Evolutionary conservation across 2,329 filamentous ascomycete genomes (phyloP), one percentile per base, ranked within the genome.

Genomic region (Aspergillus eucalypticola): DNA sequence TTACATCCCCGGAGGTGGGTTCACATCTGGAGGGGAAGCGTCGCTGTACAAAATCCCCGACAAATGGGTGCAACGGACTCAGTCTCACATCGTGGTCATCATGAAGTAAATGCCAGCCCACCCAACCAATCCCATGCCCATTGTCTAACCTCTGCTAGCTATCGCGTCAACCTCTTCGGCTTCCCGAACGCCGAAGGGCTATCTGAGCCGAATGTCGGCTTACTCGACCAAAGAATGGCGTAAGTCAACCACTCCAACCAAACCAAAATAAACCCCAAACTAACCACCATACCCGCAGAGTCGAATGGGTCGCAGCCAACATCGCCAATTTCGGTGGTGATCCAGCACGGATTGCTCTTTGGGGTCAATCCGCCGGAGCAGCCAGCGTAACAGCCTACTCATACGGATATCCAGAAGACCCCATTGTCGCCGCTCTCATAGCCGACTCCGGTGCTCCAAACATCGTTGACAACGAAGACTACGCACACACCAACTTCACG

Each of bases 161-260:
- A 68, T 53, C 65, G 65, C 6, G 50, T 67, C 6, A 63, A 60
- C n/a, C 32, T 66, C 10, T 68, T 68, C 23, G 65, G 66, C 8
- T 67, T 59, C 21, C 64, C 65, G 3, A 66, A 68, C 48, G 52
- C 65, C 0, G 65, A 64, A 1, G 64, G 50, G 0, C 51, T 67
- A 5, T 41, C 56, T 8, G 44, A 62, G 44, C 62, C 59, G 23
- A 68, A 68, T 19, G 58, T 60, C 2, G 66, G 65, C 1, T 39
- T 68, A 6, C 35, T 67, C 8, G 65, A 68, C 35, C 65, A 67
- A 59, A 64, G 39, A 41, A n/a, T 10, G n/a, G 19, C 54, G 29
- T 48, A 25, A 17, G 42, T 48, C 15, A 5, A 41, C 27, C 10
- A 3, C 21, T 8, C 13, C 25, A 49, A 32, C 0, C 10, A 35